phyloP scores from a whole-genome alignment of 1,139 yeast species.

The Pichia sp. region DNA sequence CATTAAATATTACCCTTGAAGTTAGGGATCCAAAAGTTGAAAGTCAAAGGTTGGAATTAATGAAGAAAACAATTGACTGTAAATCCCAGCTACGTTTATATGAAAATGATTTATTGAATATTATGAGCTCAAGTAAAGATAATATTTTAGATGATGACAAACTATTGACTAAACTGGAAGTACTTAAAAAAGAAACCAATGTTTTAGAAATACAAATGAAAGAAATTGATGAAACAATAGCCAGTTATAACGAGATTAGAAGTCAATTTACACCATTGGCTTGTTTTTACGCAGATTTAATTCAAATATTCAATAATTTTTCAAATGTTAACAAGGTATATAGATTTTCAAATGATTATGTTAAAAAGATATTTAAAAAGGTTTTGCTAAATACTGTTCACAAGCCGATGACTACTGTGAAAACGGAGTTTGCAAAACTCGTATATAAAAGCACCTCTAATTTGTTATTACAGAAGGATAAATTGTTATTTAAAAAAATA shows the following conservation, averaged over 20 bases:
- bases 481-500: constrained; percentile 25
- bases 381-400: constrained; percentile 31
- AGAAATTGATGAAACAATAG: constrained; percentile 51
- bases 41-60: constrained; percentile 47
- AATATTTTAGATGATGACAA: constrained; percentile 63
- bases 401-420: constrained; percentile 22
- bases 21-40: constrained; percentile 65
- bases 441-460: constrained; percentile 42
- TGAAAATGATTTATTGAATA: constrained; percentile 55
- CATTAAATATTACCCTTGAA: constrained; percentile 52
- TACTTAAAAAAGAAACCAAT: constrained; percentile 55
- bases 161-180: constrained; percentile 55
- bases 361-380: constrained; percentile 36
- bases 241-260: constrained; percentile 44
- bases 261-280: constrained; percentile 49
- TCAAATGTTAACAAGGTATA: constrained; percentile 45
- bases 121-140: constrained; percentile 53
- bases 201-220: constrained; percentile 48
- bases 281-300: constrained; percentile 46
- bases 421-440: constrained; percentile 38
- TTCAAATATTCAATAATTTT: constrained; percentile 39
- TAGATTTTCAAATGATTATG: constrained; percentile 48
- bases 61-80: constrained; percentile 50
- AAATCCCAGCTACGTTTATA: constrained; percentile 46
- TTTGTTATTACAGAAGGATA: constrained; percentile 47